Base-by-base conservation (phyloP, 768 basidiomycete species). In the Lentinus brumalis region DNA sequence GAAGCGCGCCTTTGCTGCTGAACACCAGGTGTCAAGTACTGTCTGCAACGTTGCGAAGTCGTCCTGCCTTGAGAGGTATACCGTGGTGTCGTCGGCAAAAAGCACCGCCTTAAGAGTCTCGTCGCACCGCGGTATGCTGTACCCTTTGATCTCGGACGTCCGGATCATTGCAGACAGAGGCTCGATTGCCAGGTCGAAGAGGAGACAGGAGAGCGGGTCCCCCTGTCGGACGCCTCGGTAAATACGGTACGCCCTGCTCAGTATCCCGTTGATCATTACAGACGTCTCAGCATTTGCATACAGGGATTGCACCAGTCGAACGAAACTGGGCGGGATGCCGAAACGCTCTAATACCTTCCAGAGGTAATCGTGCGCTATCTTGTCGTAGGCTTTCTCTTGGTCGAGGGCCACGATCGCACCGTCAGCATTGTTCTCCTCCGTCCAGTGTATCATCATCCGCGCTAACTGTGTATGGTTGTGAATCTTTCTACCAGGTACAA, bases 1-100 rank as follows among this genome's bases (percentile, higher is more conserved):
- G 62, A 81, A 82, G 41, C 74, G 76, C 0, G 79, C 80, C 0
- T 70, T 67, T 7, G 77, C 76, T 5, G 73, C 77, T 0, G 26
- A 21, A 59, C 78, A 83, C 81, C 81, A 83, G 0, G 35, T 47
- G 0, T 70, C 26, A 0, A 81, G 75, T 1, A 80, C 69, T 0
- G 35, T 1, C 2, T 64, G 39, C 0, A 82, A 71, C 0, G 54
- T 56, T 0, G 52, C 49, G 8, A 73, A 71, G 4, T 64, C 50
- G 47, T 81, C 77, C 0, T 59, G 9, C 39, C 69, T 62, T 1
- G 65, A 66, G 0, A 81, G 73, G 60, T 68, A 76, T 0, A 69
- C 45, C 0, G 63, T 73, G 0, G 70, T 68, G 26, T 73, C 69
- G 16, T 75, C 71, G 0, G 70, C 66, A 45, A 75, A 76, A 0